Evolutionary conservation across 106 monocot species (phyloP).

Genomic region (Platanthera zijinensis): DNA sequence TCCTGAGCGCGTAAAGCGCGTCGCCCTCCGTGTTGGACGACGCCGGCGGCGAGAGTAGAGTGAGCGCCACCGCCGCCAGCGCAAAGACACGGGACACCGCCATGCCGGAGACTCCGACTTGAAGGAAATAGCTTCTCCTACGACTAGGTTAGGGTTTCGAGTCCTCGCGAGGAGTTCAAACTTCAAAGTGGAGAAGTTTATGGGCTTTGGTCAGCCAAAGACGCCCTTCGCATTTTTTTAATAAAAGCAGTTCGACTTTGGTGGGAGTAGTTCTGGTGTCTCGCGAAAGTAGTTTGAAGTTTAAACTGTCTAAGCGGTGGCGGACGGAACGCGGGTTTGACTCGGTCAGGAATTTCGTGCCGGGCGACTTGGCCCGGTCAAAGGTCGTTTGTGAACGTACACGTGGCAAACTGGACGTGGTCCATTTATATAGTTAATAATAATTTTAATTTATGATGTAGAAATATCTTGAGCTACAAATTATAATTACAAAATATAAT

Average conservation of each 20-base stretch:
- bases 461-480: too few relatives aligned
- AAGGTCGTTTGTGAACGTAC: neutral
- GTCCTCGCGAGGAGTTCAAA: too few relatives aligned
- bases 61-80: neutral
- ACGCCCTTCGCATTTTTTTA: too few relatives aligned
- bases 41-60: constrained; percentile 11
- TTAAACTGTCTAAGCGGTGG: neutral
- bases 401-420: neutral
- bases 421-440: too few relatives aligned
- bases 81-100: neutral
- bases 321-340: neutral
- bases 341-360: neutral
- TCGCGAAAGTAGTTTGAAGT: neutral
- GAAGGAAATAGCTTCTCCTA: neutral
- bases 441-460: too few relatives aligned
- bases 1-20: constrained; percentile 66
- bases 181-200: too few relatives aligned
- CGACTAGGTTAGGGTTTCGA: constrained; percentile 8
- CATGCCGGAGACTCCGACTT: neutral
- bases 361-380: neutral
- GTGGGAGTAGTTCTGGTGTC: neutral
- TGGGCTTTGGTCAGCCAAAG: too few relatives aligned
- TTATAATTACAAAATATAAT: too few relatives aligned
- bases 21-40: constrained; percentile 76
- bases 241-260: neutral